Evolutionary conservation across 2,329 filamentous ascomycete genomes (phyloP).

Genomic region (Aspergillus ibericus): DNA sequence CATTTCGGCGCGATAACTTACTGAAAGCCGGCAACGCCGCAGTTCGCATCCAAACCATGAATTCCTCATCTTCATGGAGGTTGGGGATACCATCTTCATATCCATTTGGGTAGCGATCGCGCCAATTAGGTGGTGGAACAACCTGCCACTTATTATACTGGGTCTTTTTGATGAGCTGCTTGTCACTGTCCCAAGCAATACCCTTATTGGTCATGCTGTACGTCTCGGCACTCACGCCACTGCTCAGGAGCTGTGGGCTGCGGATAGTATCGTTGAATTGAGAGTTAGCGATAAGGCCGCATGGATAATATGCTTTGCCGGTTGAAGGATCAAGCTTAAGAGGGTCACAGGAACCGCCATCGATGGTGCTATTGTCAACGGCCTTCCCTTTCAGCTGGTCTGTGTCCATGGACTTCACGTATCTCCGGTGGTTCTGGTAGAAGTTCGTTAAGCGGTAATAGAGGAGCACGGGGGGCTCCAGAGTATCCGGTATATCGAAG

Average conservation of each 20-base stretch:
- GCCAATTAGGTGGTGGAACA: slow-evolving; percentile 85
- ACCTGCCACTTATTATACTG: slow-evolving; percentile 66
- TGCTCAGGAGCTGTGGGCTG: slow-evolving; percentile 57
- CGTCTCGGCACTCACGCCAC: slow-evolving; percentile 54
- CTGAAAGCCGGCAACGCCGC: slow-evolving; percentile 91
- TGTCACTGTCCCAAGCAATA: slow-evolving; percentile 87
- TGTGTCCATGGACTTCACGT: slow-evolving; percentile 84
- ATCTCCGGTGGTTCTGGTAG: slow-evolving; percentile 97
- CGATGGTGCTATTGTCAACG: slow-evolving; percentile 61
- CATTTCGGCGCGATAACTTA: slow-evolving; percentile 86
- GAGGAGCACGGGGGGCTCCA: slow-evolving; percentile 80
- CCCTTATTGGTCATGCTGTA: slow-evolving; percentile 76
- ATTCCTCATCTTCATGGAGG: slow-evolving; percentile 73
- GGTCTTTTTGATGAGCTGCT: slow-evolving; percentile 71
- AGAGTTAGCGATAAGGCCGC: slow-evolving; percentile 94
- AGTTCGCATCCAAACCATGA: slow-evolving; percentile 99
- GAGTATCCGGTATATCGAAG: slow-evolving; percentile 76
- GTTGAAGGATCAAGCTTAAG: slow-evolving; percentile 55
- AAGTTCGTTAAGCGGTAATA: slow-evolving; percentile 98
- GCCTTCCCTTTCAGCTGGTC: slow-evolving; percentile 76
- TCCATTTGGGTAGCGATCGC: slow-evolving; percentile 64
- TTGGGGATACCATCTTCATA: slow-evolving; percentile 71
- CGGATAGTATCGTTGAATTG: slow-evolving; percentile 91
- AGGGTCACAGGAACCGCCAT: slow-evolving; percentile 71
- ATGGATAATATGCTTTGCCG: slow-evolving; percentile 83